Conservation (phyloP, 805 yeast species). For the Ogataea ramenticola region DNA sequence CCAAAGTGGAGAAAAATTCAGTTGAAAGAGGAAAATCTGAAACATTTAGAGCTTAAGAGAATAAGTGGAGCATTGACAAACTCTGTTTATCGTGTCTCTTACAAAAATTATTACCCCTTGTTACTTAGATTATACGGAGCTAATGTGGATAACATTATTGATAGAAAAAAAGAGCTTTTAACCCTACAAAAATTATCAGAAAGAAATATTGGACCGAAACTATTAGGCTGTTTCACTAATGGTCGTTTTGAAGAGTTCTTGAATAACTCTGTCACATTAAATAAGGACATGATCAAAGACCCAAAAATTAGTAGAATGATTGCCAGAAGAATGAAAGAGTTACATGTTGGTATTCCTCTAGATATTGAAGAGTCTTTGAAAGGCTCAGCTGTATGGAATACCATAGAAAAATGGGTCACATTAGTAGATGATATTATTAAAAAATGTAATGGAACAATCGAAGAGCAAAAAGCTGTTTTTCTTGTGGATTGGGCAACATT, state of each 20-base stretch:
- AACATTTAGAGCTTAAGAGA: slow-evolving; percentile 47
- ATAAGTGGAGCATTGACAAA: slow-evolving; percentile 94
- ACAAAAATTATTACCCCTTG: slow-evolving; percentile 44
- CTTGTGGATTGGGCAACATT: slow-evolving; percentile 44
- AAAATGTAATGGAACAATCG: slow-evolving; percentile 20
- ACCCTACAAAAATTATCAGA: slow-evolving; percentile 66
- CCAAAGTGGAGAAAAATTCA: slow-evolving; percentile 70
- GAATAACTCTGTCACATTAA: slow-evolving; percentile 73
- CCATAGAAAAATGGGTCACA: slow-evolving; percentile 64
- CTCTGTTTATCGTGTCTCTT: slow-evolving; percentile 64
- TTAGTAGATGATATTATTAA: slow-evolving; percentile 38
- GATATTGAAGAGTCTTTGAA: slow-evolving; percentile 43
- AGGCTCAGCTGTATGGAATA: slow-evolving; percentile 67
- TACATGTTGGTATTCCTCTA: slow-evolving; percentile 74
- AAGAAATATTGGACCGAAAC: slow-evolving; percentile 78
- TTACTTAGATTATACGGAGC: slow-evolving; percentile 83
- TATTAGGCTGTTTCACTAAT: slow-evolving; percentile 83
- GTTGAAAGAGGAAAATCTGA: slow-evolving; percentile 26
- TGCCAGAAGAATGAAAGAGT: slow-evolving; percentile 94
- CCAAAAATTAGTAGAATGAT: slow-evolving; percentile 73
- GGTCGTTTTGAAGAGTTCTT: slow-evolving; percentile 94
- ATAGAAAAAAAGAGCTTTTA: slow-evolving; percentile 72
- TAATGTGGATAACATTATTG: slow-evolving; percentile 78
- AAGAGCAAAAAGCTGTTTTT: slow-evolving; percentile 33
- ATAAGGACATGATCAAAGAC: slow-evolving; percentile 64